phyloP scores from a whole-genome alignment of 176 grass and related monocot genomes.

The Ensete glaucum region DNA sequence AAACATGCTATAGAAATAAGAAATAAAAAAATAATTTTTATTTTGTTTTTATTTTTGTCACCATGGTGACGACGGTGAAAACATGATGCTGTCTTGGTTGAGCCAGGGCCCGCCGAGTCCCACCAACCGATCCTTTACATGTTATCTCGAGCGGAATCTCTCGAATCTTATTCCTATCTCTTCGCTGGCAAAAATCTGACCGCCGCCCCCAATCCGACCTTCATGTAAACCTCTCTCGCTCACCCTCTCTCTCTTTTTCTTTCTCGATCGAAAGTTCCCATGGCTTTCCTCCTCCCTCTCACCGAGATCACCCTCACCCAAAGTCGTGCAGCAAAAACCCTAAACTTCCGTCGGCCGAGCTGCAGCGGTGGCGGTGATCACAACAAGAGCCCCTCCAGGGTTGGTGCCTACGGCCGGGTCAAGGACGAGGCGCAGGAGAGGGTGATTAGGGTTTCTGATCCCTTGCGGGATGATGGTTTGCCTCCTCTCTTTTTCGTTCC shows the following conservation, averaged over 20 bases:
- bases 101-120: too few species aligned
- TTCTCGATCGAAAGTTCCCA: neutral
- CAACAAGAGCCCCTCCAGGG: neutral
- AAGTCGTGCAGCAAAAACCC: neutral
- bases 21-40: too few species aligned
- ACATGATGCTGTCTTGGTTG: too few species aligned
- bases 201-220: neutral
- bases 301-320: neutral
- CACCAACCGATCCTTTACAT: neutral
- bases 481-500: conserved; percentile 42
- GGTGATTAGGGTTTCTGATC: conserved; percentile 66
- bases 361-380: neutral
- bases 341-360: neutral
- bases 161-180: neutral
- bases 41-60: too few species aligned
- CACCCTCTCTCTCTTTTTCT: too few species aligned
- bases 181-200: neutral
- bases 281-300: conserved; percentile 6
- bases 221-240: neutral
- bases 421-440: conserved; percentile 37
- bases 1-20: too few species aligned
- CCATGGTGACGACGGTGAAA: too few species aligned
- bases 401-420: conserved; percentile 22
- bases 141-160: too few species aligned
- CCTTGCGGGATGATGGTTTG: conserved; percentile 37